Conservation (phyloP, 2,329 filamentous ascomycete species). For the Scytalidium lignicola region DNA sequence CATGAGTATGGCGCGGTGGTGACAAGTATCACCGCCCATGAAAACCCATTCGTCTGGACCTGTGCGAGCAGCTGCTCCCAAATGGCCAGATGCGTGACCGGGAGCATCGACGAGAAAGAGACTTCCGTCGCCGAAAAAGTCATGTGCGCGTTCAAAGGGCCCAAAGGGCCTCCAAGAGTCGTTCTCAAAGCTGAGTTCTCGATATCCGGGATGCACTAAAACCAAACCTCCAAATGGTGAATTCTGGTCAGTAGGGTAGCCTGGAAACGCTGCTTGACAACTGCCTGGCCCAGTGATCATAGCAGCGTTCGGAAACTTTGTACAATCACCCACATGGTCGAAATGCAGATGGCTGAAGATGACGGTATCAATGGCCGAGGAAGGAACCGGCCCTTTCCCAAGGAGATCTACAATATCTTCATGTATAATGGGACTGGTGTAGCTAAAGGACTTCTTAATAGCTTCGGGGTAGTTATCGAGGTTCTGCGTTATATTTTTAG, state of each 20-base stretch:
- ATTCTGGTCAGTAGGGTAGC: constrained; percentile 9
- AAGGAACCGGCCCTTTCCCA: constrained; percentile 27
- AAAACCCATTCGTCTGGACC: constrained; percentile 38
- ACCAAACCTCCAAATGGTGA: constrained; percentile 32
- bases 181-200: constrained; percentile 7
- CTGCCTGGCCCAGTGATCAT: constrained; percentile 46
- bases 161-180: constrained; percentile 37
- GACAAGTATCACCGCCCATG: constrained; percentile 48
- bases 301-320: constrained; percentile 41
- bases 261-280: constrained; percentile 33
- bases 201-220: constrained; percentile 40
- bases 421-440: constrained; percentile 31
- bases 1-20: constrained; percentile 19
- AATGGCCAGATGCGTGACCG: constrained; percentile 45
- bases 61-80: constrained; percentile 41
- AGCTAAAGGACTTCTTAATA: too few species aligned
- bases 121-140: constrained; percentile 41
- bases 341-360: constrained; percentile 51
- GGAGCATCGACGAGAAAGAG: constrained; percentile 44
- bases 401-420: constrained; percentile 37
- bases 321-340: constrained; percentile 51
- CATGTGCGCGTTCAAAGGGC: constrained; percentile 38
- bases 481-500: too few species aligned
- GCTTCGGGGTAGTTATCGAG: too few species aligned
- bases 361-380: constrained; percentile 11